Conservation (phyloP, 345 rosid genomes). For the Rhizophora apiculata region DNA sequence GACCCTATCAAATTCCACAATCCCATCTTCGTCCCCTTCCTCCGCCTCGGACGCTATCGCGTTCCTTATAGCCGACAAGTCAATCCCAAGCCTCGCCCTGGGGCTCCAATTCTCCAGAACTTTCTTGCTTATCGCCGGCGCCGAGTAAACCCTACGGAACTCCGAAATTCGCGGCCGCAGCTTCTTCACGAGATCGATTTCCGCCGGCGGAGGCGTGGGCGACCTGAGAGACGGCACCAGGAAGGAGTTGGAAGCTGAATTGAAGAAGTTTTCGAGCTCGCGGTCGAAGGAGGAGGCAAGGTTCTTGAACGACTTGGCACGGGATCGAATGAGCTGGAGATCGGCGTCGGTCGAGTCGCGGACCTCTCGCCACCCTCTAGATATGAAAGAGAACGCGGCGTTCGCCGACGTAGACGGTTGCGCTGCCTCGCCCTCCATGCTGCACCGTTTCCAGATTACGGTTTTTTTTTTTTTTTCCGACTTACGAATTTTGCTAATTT, state of each 20-base stretch:
- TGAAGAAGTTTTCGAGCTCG: constrained; percentile 80
- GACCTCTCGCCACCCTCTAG: constrained; percentile 91
- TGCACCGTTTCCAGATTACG: not conserved
- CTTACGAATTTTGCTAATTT: no score
- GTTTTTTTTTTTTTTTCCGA: not conserved
- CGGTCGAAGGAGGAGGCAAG: constrained; percentile 81
- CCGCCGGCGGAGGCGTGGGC: constrained; percentile 33
- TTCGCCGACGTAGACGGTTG: constrained; percentile 30
- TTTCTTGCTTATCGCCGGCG: constrained; percentile 80
- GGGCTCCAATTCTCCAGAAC: constrained; percentile 86
- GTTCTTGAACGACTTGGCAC: constrained; percentile 85
- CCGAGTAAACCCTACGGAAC: constrained; percentile 84
- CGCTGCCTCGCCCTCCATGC: constrained; percentile 43
- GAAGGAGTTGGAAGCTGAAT: constrained; percentile 60
- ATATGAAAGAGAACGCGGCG: constrained; percentile 65
- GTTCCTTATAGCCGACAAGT: constrained; percentile 74
- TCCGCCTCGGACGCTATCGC: constrained; percentile 66
- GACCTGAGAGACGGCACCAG: constrained; percentile 39
- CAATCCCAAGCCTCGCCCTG: constrained; percentile 65
- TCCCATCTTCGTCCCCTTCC: constrained; percentile 24
- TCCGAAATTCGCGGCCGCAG: constrained; percentile 85
- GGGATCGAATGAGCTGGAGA: constrained; percentile 69
- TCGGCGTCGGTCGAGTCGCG: constrained; percentile 93
- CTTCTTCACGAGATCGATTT: constrained; percentile 79
- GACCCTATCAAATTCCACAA: constrained; percentile 44